A percentile compares a stretch with the other conserved stretches of the same genome.
These are phyloP conservation scores for Rhizopus stolonifer DNA, from an alignment of 371 early-diverging fungal species.

Conservation along the genomic window DNA sequence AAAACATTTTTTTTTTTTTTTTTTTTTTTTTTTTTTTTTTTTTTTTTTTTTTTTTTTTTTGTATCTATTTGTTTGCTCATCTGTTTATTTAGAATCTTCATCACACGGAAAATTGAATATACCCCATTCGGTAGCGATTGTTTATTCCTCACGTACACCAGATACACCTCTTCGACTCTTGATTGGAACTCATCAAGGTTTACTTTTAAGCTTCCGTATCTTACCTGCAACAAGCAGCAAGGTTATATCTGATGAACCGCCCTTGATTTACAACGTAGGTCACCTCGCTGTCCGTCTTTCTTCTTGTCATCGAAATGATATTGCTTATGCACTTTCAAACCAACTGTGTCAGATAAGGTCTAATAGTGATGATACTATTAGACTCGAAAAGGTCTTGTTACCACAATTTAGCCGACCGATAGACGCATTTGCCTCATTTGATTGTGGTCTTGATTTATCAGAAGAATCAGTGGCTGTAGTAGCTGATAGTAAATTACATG, in stretches of 20 bases:
- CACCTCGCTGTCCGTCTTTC: slow-evolving; percentile 9
- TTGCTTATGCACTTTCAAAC: slow-evolving; percentile 25
- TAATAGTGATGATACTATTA: slow-evolving; percentile 2
- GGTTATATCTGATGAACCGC: not conserved
- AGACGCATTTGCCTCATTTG: slow-evolving; percentile 18
- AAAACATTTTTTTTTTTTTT: not conserved
- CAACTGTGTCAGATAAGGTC: slow-evolving; percentile 27
- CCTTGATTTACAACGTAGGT: slow-evolving; percentile 5
- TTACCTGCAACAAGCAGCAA: not conserved
- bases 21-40: too few species aligned
- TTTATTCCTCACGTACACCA: not conserved
- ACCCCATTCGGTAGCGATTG: slow-evolving; percentile 6
- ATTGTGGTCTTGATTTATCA: not conserved
- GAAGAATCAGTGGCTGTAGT: slow-evolving; percentile 18
- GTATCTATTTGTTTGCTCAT: too few species aligned
- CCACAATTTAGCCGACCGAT: slow-evolving; percentile 8
- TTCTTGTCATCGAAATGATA: not conserved
- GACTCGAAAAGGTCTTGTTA: slow-evolving; percentile 23
- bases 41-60: too few species aligned
- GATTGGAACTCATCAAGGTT: slow-evolving; percentile 17
- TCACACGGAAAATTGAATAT: slow-evolving; percentile 2
- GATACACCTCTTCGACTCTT: not conserved
- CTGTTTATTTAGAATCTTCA: slow-evolving; percentile 5
- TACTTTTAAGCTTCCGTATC: slow-evolving; percentile 12
- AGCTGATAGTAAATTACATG: slow-evolving; percentile 24